Evolutionary conservation across 1,284 basidiomycete genomes (phyloP).

Genomic region (Trichosporon asahii): DNA sequence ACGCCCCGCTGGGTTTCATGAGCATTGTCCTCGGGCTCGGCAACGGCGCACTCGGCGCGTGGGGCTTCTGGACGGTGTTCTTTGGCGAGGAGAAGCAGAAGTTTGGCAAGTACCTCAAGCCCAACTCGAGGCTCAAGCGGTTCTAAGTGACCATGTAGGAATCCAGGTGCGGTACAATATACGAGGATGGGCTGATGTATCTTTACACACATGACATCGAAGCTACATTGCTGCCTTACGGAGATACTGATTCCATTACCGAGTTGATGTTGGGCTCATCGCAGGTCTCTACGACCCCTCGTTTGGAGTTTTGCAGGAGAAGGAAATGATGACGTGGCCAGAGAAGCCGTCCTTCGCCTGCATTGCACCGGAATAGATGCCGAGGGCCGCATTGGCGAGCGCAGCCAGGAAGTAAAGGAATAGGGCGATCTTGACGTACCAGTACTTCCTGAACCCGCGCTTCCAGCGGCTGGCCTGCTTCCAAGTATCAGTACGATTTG

Average conservation of each 20-base stretch:
- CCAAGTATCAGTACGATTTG: conserved; percentile 23
- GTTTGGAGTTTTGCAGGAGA: neutral
- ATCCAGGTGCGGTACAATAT: neutral
- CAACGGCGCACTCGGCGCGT: conserved; percentile 39
- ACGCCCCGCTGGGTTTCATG: conserved; percentile 43
- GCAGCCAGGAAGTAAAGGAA: conserved; percentile 14
- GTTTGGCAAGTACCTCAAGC: conserved; percentile 30
- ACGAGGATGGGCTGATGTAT: conserved; percentile 61
- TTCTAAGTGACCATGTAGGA: conserved; percentile 11
- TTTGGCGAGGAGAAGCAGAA: conserved; percentile 41
- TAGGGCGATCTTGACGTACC: conserved; percentile 22
- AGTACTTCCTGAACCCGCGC: conserved; percentile 22
- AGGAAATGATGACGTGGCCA: conserved; percentile 10
- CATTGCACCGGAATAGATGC: conserved; percentile 21
- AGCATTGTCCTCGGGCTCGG: conserved; percentile 37
- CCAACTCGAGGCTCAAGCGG: conserved; percentile 26
- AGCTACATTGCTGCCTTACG: too few relatives aligned
- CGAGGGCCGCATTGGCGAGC: conserved; percentile 16
- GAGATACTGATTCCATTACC: too few relatives aligned
- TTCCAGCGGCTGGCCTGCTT: conserved; percentile 20
- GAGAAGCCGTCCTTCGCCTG: conserved; percentile 14
- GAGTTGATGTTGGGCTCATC: too few relatives aligned
- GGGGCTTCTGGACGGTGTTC: conserved; percentile 50
- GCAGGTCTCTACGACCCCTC: neutral
- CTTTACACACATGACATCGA: neutral